phyloP scores from a whole-genome alignment of 495 filamentous ascomycete genomes.

The Acidomyces sp. region DNA sequence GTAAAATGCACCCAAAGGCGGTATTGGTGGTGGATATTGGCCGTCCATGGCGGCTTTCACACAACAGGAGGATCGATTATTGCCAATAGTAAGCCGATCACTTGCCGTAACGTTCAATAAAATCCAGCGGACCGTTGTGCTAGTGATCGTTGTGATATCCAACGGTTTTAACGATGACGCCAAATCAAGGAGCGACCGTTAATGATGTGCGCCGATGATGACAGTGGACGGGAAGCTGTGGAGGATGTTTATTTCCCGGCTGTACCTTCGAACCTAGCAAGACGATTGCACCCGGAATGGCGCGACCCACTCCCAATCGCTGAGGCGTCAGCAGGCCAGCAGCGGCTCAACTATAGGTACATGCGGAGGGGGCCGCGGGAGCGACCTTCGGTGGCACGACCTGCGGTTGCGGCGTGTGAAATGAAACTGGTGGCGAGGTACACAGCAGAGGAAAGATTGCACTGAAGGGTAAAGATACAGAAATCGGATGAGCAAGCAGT shows the following conservation, averaged over 20 bases:
- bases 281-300: not conserved
- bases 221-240: constrained; percentile 1
- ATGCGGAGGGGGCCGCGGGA: not conserved
- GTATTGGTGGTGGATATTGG: constrained; percentile 12
- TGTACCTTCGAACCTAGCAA: not conserved
- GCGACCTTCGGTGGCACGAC: not conserved
- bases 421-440: not conserved
- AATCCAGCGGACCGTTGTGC: not conserved
- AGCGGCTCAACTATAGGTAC: not conserved
- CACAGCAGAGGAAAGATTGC: not conserved
- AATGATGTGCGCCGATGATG: constrained; percentile 1
- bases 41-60: constrained; percentile 11
- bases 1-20: constrained; percentile 10
- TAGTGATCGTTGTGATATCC: not conserved
- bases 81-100: constrained; percentile 3
- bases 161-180: not conserved
- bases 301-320: constrained; percentile 2
- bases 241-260: not conserved
- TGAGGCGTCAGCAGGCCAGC: constrained; percentile 5
- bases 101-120: constrained; percentile 4
- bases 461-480: constrained; percentile 4
- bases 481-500: not conserved
- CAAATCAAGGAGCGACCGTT: not conserved
- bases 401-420: not conserved
- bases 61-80: not conserved